Evolutionary conservation across 257 asterid genomes (phyloP).

Genomic region (Craterostigma plantagineum): DNA sequence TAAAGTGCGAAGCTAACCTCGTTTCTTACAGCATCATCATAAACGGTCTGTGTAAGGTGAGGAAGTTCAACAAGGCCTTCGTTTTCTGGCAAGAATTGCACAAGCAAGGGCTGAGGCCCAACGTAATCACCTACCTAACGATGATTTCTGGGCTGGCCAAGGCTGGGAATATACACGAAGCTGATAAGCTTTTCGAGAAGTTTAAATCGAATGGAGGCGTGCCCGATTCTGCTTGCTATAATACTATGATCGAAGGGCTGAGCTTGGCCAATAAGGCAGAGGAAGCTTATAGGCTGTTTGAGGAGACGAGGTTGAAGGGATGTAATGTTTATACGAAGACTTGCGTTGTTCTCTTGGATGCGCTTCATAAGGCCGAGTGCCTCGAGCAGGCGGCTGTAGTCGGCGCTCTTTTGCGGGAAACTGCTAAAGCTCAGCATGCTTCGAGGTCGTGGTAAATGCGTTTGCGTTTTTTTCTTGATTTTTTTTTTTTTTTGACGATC

Average conservation of each 20-base stretch:
- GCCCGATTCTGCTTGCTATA: constrained; percentile 90
- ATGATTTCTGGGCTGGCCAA: constrained; percentile 94
- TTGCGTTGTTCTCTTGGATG: constrained; percentile 75
- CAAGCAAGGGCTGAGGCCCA: constrained; percentile 73
- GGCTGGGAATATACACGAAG: constrained; percentile 77
- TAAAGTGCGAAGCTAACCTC: constrained; percentile 52
- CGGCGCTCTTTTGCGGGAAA: constrained; percentile 78
- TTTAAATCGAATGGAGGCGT: constrained; percentile 68
- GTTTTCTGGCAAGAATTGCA: constrained; percentile 99
- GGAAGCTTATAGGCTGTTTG: constrained; percentile 70
- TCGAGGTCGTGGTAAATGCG: constrained; percentile 31
- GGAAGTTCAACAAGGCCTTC: constrained; percentile 87
- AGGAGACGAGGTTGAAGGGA: constrained; percentile 72
- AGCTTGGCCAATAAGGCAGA: constrained; percentile 55
- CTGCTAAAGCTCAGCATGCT: constrained; percentile 87
- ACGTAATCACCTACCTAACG: constrained; percentile 50
- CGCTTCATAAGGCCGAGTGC: constrained; percentile 83
- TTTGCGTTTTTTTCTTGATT: constrained; percentile 1
- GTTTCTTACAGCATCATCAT: constrained; percentile 59
- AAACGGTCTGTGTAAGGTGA: constrained; percentile 68
- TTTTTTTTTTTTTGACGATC: not conserved
- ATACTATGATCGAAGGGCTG: constrained; percentile 76
- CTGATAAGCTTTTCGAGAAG: constrained; percentile 46
- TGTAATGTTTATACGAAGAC: constrained; percentile 65
- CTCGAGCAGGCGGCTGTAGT: constrained; percentile 89